Percentiles rank a stretch among this genome's conserved stretches.
phyloP scores from a whole-genome alignment of 2,329 filamentous ascomycete genomes.

The Xylaria sp. region DNA sequence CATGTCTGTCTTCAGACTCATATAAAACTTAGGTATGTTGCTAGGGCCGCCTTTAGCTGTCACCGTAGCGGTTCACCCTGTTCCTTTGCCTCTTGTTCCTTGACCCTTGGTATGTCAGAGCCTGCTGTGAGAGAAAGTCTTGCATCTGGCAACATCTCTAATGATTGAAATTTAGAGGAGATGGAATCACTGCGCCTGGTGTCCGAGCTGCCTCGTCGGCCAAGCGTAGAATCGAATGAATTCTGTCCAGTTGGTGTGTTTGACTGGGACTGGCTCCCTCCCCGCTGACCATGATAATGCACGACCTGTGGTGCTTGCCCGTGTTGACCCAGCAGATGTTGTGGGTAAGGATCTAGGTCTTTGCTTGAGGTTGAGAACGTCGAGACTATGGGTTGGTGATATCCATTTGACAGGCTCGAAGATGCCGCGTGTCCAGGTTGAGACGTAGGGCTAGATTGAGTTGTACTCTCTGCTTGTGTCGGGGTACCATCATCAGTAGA shows the following conservation, averaged over 20 bases:
- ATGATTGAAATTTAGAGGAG: constrained; percentile 32
- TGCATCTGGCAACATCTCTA: constrained; percentile 39
- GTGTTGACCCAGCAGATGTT: constrained; percentile 57
- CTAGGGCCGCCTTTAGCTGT: constrained; percentile 3
- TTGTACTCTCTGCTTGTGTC: constrained; percentile 53
- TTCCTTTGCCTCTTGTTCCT: constrained; percentile 19
- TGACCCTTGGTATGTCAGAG: constrained; percentile 17
- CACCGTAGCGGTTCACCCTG: constrained; percentile 14
- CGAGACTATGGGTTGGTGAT: constrained; percentile 62
- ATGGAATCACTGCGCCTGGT: constrained; percentile 36
- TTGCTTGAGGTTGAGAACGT: constrained; percentile 67
- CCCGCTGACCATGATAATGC: constrained; percentile 62
- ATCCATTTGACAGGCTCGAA: constrained; percentile 51
- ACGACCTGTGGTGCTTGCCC: constrained; percentile 61
- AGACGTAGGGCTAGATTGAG: constrained; percentile 17
- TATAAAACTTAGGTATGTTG: not conserved
- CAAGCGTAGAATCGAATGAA: constrained; percentile 44
- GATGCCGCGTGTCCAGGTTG: constrained; percentile 41
- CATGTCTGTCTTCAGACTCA: not conserved
- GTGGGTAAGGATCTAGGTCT: constrained; percentile 63
- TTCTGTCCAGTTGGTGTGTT: constrained; percentile 57
- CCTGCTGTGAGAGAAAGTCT: constrained; percentile 28
- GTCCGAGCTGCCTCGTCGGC: constrained; percentile 48
- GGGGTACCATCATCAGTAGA: constrained; percentile 56
- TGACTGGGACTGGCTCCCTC: constrained; percentile 61